Evolutionary conservation across 1,284 basidiomycete genomes (phyloP).

Genomic region (Kwoniella shivajii): DNA sequence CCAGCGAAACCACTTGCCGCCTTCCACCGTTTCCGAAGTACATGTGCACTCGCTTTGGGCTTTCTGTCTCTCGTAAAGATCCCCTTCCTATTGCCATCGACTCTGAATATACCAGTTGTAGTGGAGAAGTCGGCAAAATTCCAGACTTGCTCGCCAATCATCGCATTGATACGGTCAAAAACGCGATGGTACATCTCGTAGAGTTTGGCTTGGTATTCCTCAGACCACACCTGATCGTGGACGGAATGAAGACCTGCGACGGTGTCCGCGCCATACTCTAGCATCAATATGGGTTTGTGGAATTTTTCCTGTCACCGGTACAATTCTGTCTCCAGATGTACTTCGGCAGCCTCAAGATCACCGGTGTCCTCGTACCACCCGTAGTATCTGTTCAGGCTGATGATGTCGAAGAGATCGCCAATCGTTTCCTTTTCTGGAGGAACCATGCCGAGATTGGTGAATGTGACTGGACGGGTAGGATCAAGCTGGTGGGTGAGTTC

Average conservation of each 20-base stretch:
- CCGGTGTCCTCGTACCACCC: constrained; percentile 34
- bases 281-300: constrained; percentile 25
- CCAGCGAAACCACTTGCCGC: neutral
- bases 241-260: constrained; percentile 25
- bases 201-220: constrained; percentile 28
- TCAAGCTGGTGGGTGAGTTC: constrained; percentile 25
- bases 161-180: constrained; percentile 29
- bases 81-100: constrained; percentile 37
- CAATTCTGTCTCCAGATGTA: constrained; percentile 25
- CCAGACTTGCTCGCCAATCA: constrained; percentile 35
- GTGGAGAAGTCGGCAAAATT: constrained; percentile 36
- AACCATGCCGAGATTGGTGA: constrained; percentile 21
- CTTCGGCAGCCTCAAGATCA: constrained; percentile 24
- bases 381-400: constrained; percentile 34
- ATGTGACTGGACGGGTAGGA: constrained; percentile 29
- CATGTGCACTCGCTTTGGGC: constrained; percentile 29
- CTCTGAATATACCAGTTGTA: constrained; percentile 24
- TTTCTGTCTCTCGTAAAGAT: constrained; percentile 25
- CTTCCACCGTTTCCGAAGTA: constrained; percentile 28
- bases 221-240: constrained; percentile 25
- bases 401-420: constrained; percentile 33
- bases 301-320: constrained; percentile 19
- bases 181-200: constrained; percentile 30
- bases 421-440: constrained; percentile 15
- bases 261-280: constrained; percentile 34